Conservation (phyloP, 164 flowering plant species). For the Aristolochia fimbriata region DNA sequence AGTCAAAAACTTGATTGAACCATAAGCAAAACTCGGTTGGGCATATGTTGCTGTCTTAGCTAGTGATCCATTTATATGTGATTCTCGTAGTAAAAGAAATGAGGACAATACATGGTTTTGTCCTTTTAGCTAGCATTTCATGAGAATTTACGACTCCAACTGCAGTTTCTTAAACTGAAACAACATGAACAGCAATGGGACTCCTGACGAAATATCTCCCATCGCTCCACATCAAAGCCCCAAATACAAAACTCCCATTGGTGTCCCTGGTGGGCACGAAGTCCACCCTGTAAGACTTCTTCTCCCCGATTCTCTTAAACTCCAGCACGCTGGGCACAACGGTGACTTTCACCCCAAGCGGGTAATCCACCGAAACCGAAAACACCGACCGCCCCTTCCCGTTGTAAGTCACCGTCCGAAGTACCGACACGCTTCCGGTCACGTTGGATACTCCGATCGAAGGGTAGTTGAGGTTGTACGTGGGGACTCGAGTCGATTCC, state of each 20-base stretch:
- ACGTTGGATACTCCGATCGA: constrained; percentile 44
- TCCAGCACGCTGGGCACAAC: constrained; percentile 29
- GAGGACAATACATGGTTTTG: too few species aligned
- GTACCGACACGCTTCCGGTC: constrained; percentile 35
- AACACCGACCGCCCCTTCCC: constrained; percentile 36
- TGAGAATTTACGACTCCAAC: too few species aligned
- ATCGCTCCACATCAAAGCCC: constrained; percentile 41
- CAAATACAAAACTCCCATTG: constrained; percentile 42
- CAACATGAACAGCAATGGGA: constrained; percentile 43
- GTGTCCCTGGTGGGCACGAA: constrained; percentile 23
- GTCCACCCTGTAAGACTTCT: constrained; percentile 29
- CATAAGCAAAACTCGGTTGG: too few species aligned
- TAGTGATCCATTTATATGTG: too few species aligned
- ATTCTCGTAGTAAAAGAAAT: background rate
- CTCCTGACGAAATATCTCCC: constrained; percentile 33
- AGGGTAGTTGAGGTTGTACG: constrained; percentile 52
- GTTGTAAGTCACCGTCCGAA: constrained; percentile 40
- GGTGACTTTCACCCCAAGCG: constrained; percentile 28
- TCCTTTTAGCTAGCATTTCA: too few species aligned
- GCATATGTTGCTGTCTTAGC: too few species aligned
- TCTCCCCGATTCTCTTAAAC: constrained; percentile 32
- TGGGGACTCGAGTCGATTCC: constrained; percentile 10
- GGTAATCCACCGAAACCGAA: constrained; percentile 23
- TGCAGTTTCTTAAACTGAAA: too few species aligned
- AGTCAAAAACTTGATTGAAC: too few species aligned